Conservation (phyloP, 257 asterid species). For the Nicotiana tabacum region DNA sequence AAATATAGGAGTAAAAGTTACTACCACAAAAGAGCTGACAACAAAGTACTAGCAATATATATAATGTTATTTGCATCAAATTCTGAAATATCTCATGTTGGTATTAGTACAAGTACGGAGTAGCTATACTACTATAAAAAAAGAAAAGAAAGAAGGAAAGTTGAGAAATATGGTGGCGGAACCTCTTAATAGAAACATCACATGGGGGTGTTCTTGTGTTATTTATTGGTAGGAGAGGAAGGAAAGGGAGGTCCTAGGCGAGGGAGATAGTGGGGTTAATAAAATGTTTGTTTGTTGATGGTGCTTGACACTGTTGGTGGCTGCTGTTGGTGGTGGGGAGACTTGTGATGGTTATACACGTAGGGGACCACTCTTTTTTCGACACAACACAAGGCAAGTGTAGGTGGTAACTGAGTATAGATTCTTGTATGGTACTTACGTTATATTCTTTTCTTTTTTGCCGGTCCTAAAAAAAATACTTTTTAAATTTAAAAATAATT, state of each 20-base stretch:
- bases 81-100: background rate
- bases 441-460: too few species aligned
- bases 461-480: too few species aligned
- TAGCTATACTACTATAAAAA: background rate
- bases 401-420: conserved; percentile 23
- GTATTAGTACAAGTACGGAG: background rate
- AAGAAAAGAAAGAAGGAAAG: background rate
- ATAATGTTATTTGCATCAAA: background rate
- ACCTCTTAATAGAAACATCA: background rate
- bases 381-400: conserved; percentile 20
- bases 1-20: background rate
- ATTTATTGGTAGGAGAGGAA: conserved; percentile 18
- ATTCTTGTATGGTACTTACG: conserved; percentile 7
- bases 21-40: conserved; percentile 3
- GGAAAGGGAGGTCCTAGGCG: background rate
- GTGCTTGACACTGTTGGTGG: conserved; percentile 14
- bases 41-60: background rate
- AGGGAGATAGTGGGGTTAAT: conserved; percentile 13
- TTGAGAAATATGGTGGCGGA: background rate
- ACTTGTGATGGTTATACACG: conserved; percentile 29
- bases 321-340: conserved; percentile 23
- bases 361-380: conserved; percentile 30
- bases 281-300: conserved; percentile 23
- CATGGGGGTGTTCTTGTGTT: conserved; percentile 17
- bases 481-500: too few species aligned